Base-by-base conservation (phyloP, 352 stramenopile species). In the Globisporangium alternatum region DNA sequence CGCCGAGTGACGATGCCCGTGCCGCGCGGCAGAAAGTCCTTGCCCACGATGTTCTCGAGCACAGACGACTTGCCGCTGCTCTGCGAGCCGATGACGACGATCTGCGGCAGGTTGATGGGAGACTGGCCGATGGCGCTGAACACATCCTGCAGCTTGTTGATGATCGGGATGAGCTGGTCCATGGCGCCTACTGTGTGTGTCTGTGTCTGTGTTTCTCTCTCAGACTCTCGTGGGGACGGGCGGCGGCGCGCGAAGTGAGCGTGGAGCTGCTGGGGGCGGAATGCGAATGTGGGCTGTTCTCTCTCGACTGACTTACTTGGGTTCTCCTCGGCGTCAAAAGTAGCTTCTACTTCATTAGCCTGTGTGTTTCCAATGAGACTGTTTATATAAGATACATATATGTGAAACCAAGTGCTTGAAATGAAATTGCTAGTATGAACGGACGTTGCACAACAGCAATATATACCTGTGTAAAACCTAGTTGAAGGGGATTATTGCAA, bases 91-190 rank as follows among this genome's bases (percentile, higher is more conserved):
- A 99, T 96, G 39, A 99, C 97, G 22, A 98, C 97, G 74, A 99
- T 99, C 81, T 99, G 96, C 66, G 97, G 97, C 43, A 99, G 78
- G 74, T 99, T 98, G 56, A 99, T 93, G 22, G 93, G 89, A 54
- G 87, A 92, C 76, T 98, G 92, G 21, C 96, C 96, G 71, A 99
- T 98, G 51, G 95, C 93, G 55, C 80, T 97, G 77, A 99, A 99
- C 37, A 99, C 97, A 81, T 99, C 97, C 87, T 99, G 97, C 10
- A 99, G 89, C 83, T 99, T 99, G 76, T 99, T 99, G 67, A 99
- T 98, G 69, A 99, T 98, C 39, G 97, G 97, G 74, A 99, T 99
- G 21, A 99, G 86, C 77, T 99, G 90, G 65, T 99, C 97, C 97
- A 99, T 99, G 33, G 30, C 19, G n/a, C 25, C 13, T 56, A 1